Evolutionary conservation across 129 eudicot species (phyloP).

Genomic region (Ambrosia trifida): DNA sequence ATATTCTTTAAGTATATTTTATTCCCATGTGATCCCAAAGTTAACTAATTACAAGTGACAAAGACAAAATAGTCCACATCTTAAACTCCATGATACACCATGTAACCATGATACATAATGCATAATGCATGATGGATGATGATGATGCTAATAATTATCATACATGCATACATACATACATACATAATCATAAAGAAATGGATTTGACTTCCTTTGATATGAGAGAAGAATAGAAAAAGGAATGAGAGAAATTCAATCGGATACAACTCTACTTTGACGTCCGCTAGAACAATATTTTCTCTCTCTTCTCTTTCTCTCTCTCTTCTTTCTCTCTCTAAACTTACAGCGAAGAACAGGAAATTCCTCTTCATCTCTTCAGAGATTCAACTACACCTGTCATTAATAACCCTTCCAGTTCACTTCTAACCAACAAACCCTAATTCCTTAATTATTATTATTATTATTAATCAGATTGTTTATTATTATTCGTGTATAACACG

Average conservation of each 20-base stretch:
- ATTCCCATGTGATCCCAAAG: not conserved
- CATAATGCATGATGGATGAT: conserved; percentile 15
- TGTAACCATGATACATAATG: conserved; percentile 13
- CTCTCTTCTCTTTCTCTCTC: conserved; percentile 36
- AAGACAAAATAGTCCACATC: conserved; percentile 8
- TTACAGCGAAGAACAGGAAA: conserved; percentile 57
- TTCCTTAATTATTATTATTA: not conserved
- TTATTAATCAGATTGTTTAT: not conserved
- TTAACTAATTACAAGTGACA: not conserved
- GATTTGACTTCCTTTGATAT: conserved; percentile 66
- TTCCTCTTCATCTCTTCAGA: conserved; percentile 36
- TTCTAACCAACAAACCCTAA: conserved; percentile 31
- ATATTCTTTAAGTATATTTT: not conserved
- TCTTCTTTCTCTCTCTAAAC: conserved; percentile 68
- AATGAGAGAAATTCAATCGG: conserved; percentile 67
- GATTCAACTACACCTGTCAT: conserved; percentile 30
- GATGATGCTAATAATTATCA: no score
- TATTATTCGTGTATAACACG: conserved; percentile 11
- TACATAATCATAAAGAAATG: conserved; percentile 40
- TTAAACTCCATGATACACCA: conserved; percentile 5
- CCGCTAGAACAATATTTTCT: conserved; percentile 63
- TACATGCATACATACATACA: not conserved
- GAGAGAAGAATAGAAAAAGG: conserved; percentile 35
- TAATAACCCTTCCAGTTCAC: conserved; percentile 15
- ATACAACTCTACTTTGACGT: conserved; percentile 87